Evolutionary conservation across 768 basidiomycete genomes (phyloP).

Genomic region (Lactarius akahatsu): DNA sequence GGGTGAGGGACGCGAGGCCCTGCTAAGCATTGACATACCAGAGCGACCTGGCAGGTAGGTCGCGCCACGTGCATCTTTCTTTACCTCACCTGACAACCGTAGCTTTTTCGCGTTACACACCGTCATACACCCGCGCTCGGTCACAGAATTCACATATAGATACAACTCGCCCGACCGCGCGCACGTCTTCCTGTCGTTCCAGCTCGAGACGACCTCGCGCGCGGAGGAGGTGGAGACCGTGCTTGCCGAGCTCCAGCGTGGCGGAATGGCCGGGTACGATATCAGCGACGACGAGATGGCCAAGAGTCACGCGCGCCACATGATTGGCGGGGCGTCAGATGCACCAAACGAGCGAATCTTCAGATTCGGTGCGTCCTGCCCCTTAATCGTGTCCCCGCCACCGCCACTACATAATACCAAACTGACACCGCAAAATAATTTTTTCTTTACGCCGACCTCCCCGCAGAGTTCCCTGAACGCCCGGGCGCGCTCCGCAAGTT

Average conservation of each 20-base stretch:
- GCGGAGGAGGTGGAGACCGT: constrained; percentile 63
- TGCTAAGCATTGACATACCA: constrained; percentile 92
- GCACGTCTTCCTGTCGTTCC: constrained; percentile 90
- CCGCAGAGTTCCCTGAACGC: constrained; percentile 90
- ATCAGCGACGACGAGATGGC: constrained; percentile 95
- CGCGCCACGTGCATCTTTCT: constrained; percentile 11
- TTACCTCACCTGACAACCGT: not conserved
- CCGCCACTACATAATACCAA: not conserved
- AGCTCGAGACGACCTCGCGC: constrained; percentile 60
- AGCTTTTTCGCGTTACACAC: constrained; percentile 89
- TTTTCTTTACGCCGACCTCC: too few relatives aligned
- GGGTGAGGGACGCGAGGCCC: constrained; percentile 91
- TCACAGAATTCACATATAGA: constrained; percentile 96
- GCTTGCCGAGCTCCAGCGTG: constrained; percentile 55
- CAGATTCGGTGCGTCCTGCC: constrained; percentile 76
- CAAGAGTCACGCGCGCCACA: constrained; percentile 91
- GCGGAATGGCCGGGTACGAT: constrained; percentile 82
- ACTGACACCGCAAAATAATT: not conserved
- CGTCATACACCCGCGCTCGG: constrained; percentile 83
- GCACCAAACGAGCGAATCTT: constrained; percentile 88
- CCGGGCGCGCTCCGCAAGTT: constrained; percentile 91
- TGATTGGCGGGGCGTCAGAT: constrained; percentile 81
- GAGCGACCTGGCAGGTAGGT: constrained; percentile 87
- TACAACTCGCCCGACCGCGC: constrained; percentile 73
- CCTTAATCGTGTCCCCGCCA: not conserved